Evolutionary conservation across 2,329 filamentous ascomycete species (phyloP).

Genomic region (Grosmannia clavigera): DNA sequence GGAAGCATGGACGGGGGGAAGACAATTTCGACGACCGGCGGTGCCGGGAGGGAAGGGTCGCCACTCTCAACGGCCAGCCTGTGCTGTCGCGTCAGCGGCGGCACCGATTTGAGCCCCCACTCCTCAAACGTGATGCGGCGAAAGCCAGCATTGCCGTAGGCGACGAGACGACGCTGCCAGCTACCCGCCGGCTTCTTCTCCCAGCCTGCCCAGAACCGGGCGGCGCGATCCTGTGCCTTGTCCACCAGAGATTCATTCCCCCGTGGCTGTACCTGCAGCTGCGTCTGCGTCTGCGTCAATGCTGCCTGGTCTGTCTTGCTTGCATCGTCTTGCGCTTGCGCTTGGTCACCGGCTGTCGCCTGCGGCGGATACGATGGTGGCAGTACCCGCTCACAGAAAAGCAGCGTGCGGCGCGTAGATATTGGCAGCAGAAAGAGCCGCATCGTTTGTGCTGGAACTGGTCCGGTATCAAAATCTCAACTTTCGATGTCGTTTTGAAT

Average conservation of each 20-base stretch:
- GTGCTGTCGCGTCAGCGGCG: conserved; percentile 59
- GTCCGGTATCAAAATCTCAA: background rate
- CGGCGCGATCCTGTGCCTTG: conserved; percentile 56
- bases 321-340: background rate
- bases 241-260: conserved; percentile 45
- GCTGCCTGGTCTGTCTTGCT: background rate
- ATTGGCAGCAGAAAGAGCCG: conserved; percentile 88
- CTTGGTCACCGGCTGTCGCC: background rate
- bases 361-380: background rate
- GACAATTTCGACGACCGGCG: conserved; percentile 53
- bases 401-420: conserved; percentile 76
- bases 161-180: conserved; percentile 81
- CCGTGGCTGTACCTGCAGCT: conserved; percentile 28
- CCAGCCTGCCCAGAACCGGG: conserved; percentile 73
- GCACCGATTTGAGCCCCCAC: conserved; percentile 94
- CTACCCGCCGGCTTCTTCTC: conserved; percentile 63
- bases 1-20: conserved; percentile 64
- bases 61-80: conserved; percentile 43
- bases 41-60: background rate
- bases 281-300: background rate
- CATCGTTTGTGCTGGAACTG: conserved; percentile 38
- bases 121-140: conserved; percentile 89
- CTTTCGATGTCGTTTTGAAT: background rate
- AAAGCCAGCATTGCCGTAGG: conserved; percentile 75
- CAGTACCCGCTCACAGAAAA: conserved; percentile 71